Conservation (phyloP, 2,329 filamentous ascomycete species). For the Chrysoporthe puriensis region DNA sequence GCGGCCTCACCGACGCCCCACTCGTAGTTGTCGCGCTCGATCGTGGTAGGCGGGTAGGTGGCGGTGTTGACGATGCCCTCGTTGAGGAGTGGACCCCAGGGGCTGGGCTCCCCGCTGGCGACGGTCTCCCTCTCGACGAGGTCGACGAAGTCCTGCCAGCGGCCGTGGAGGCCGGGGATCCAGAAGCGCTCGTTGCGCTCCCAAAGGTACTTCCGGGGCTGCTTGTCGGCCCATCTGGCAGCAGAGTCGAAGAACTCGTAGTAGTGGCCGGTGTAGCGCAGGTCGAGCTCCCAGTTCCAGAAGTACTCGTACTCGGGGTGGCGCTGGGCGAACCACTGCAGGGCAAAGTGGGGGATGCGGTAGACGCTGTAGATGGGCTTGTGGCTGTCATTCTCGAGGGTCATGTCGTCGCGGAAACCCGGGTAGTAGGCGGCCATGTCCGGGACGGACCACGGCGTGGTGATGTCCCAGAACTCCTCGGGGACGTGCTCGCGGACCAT, state of each 20-base stretch:
- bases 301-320: constrained; percentile 80
- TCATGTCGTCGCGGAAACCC: constrained; percentile 71
- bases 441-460: constrained; percentile 74
- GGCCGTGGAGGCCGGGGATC: constrained; percentile 69
- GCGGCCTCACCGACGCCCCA: constrained; percentile 80
- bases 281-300: constrained; percentile 90
- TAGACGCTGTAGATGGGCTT: constrained; percentile 59
- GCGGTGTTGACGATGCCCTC: constrained; percentile 66
- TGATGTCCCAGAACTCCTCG: constrained; percentile 63
- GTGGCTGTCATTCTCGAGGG: constrained; percentile 52
- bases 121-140: constrained; percentile 59
- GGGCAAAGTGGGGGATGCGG: constrained; percentile 47
- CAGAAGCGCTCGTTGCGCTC: constrained; percentile 75
- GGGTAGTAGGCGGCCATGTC: constrained; percentile 80
- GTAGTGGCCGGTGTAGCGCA: constrained; percentile 77
- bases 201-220: constrained; percentile 75
- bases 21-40: constrained; percentile 66
- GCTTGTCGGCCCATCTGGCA: constrained; percentile 63
- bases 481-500: constrained; percentile 51
- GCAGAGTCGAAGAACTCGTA: constrained; percentile 76
- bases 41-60: constrained; percentile 57
- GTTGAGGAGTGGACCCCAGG: constrained; percentile 61
- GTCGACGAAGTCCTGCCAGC: constrained; percentile 68
- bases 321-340: constrained; percentile 75
- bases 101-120: constrained; percentile 67